These are phyloP conservation scores for Ceratobasidium sp. DNA, from an alignment of 1,284 basidiomycete genomes.

Conservation along the genomic window DNA sequence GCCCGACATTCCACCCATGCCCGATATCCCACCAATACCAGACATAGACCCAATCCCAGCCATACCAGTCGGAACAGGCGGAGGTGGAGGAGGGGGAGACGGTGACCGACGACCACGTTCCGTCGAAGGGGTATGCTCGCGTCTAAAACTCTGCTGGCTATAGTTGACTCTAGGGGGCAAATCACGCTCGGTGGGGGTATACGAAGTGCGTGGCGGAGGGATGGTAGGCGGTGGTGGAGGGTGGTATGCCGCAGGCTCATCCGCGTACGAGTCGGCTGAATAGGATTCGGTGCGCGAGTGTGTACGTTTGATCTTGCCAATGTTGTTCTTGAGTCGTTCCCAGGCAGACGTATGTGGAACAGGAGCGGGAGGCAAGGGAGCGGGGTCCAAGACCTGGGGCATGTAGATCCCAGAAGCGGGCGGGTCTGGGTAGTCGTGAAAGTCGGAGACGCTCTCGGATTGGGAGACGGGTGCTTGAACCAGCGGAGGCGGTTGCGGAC, in stretches of 20 bases:
- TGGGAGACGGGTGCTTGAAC: constrained; percentile 16
- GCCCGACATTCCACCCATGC: constrained; percentile 11
- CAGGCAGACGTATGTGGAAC: neutral
- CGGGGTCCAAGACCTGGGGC: constrained; percentile 35
- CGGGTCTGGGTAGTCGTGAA: constrained; percentile 29
- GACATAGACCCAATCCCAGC: constrained; percentile 24
- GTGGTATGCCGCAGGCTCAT: constrained; percentile 15
- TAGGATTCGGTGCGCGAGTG: constrained; percentile 32
- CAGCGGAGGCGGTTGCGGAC: constrained; percentile 26
- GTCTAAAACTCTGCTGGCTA: constrained; percentile 3
- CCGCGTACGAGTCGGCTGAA: constrained; percentile 20
- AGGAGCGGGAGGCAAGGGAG: constrained; percentile 30
- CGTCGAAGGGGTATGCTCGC: constrained; percentile 7
- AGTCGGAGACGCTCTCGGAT: constrained; percentile 22
- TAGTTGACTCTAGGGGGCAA: constrained; percentile 15
- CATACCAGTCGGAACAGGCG: constrained; percentile 25
- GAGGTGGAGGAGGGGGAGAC: neutral
- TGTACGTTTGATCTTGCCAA: constrained; percentile 37
- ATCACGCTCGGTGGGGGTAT: constrained; percentile 18
- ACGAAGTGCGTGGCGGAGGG: constrained; percentile 14
- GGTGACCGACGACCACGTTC: neutral
- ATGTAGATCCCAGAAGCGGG: constrained; percentile 6
- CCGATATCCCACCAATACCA: neutral
- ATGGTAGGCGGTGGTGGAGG: constrained; percentile 11
- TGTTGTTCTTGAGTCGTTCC: constrained; percentile 12